phyloP scores from a whole-genome alignment of 2,329 filamentous ascomycete species.

The Ophiocordyceps sinensis region DNA sequence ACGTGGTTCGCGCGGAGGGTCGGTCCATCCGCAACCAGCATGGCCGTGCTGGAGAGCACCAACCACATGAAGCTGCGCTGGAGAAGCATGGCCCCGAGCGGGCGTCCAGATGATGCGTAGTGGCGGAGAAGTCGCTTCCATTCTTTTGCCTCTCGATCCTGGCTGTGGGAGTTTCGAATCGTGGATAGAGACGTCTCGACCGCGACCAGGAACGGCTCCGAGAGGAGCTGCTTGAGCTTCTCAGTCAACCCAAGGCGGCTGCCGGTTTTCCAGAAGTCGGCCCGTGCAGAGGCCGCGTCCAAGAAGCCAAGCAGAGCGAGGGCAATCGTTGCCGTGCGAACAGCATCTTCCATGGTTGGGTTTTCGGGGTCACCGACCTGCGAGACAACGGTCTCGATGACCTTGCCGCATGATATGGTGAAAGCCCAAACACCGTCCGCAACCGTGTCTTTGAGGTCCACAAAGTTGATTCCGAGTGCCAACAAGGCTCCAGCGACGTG shows the following conservation, averaged over 20 bases:
- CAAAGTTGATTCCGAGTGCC: constrained; percentile 62
- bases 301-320: constrained; percentile 85
- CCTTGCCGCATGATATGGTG: constrained; percentile 52
- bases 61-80: constrained; percentile 82
- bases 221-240: constrained; percentile 57
- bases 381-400: constrained; percentile 39
- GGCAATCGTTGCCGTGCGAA: constrained; percentile 59
- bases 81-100: constrained; percentile 80
- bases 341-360: constrained; percentile 49
- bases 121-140: constrained; percentile 81
- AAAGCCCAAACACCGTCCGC: constrained; percentile 57
- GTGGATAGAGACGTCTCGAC: constrained; percentile 85
- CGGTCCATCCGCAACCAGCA: constrained; percentile 52
- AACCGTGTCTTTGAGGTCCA: constrained; percentile 50
- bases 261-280: constrained; percentile 65
- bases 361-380: constrained; percentile 41
- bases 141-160: constrained; percentile 54
- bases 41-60: constrained; percentile 62
- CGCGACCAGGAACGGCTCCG: constrained; percentile 70
- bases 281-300: constrained; percentile 63
- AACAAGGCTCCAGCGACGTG: constrained; percentile 70
- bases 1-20: constrained; percentile 47
- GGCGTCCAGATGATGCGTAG: constrained; percentile 65
- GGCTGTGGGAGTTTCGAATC: constrained; percentile 62
- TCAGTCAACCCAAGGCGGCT: constrained; percentile 63